Base-by-base conservation (phyloP, 2,329 filamentous ascomycete genomes). In the Plenodomus biglobosus region DNA sequence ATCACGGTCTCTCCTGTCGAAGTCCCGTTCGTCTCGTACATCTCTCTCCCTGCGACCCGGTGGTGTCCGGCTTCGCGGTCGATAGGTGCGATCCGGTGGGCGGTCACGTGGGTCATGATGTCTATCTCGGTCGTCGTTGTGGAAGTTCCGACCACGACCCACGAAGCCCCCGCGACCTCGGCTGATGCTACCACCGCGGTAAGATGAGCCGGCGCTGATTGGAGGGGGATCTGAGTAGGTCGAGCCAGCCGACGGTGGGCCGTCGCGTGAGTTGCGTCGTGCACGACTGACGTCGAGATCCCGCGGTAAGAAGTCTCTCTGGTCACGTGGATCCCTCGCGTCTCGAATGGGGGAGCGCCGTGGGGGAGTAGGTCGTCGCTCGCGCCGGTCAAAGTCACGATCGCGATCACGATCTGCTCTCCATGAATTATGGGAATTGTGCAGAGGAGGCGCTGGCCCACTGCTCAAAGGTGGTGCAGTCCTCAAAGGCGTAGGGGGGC, bases 171-270 rank as follows among this genome's bases (percentile, higher is more conserved):
- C 81, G 48, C 82, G 73, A 5, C 74, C 76, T 35, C 71, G 59
- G 16, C 62, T 68, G 49, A 82, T 81, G 27, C 27, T 32, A 5
- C 80, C 80, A 22, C 84, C 81, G 17, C 73, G 70, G 48, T 75
- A 73, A 45, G 79, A 78, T 8, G 79, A 77, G 8, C 77, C 76
- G 8, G 76, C 70, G 16, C 77, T 80, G 47, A 86, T 85, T 1
- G 81, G 78, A 11, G 82, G 79, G 53, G 59, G 56, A 22, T 91
- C 87, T 0, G 87, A 88, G 18, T 83, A 84, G 8, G 83, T 84
- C 2, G 87, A 89, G 3, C 85, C 85, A 16, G 85, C 86, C 1
- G 86, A 88, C 18, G 84, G 80, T 10, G 87, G 86, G 0, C 87
- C 87, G 61, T 92, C 88, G 61, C 88, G 79, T 8, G 87, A 90